These are phyloP conservation scores for Annulohypoxylon moriforme DNA, from an alignment of 495 filamentous ascomycete genomes.

Conservation along the genomic window DNA sequence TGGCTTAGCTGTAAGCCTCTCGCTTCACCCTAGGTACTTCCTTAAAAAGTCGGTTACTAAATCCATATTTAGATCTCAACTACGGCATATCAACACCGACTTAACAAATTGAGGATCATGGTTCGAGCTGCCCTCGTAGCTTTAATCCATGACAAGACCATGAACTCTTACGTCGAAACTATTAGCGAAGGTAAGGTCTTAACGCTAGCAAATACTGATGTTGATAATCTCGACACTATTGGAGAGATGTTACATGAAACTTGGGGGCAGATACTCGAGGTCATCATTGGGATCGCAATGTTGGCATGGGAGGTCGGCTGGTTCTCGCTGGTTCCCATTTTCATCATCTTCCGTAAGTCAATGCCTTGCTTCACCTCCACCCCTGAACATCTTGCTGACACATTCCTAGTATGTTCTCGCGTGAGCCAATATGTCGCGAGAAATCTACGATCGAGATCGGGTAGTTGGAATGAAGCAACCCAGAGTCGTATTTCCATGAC, in stretches of 20 bases:
- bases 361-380: not conserved
- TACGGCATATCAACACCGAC: constrained; percentile 64
- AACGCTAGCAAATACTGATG: constrained; percentile 70
- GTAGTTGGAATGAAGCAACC: constrained; percentile 63
- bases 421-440: constrained; percentile 60
- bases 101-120: constrained; percentile 70
- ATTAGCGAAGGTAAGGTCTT: constrained; percentile 64
- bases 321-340: constrained; percentile 65
- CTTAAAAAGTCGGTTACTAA: not conserved
- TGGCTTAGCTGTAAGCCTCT: constrained; percentile 65
- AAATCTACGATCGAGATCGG: constrained; percentile 59
- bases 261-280: constrained; percentile 67
- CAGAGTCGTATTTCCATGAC: constrained; percentile 64
- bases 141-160: constrained; percentile 67
- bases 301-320: constrained; percentile 68
- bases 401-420: constrained; percentile 50
- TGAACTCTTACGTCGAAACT: constrained; percentile 54
- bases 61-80: constrained; percentile 57
- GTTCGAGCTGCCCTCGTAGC: constrained; percentile 67
- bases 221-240: constrained; percentile 43
- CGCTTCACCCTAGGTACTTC: not conserved
- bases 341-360: constrained; percentile 64
- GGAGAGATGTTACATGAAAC: constrained; percentile 55
- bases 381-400: not conserved
- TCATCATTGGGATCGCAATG: constrained; percentile 68